Evolutionary conservation across 305 asterid species (phyloP), one percentile per base, ranked within the genome.

Genomic region (Fraxinus angustifolia): DNA sequence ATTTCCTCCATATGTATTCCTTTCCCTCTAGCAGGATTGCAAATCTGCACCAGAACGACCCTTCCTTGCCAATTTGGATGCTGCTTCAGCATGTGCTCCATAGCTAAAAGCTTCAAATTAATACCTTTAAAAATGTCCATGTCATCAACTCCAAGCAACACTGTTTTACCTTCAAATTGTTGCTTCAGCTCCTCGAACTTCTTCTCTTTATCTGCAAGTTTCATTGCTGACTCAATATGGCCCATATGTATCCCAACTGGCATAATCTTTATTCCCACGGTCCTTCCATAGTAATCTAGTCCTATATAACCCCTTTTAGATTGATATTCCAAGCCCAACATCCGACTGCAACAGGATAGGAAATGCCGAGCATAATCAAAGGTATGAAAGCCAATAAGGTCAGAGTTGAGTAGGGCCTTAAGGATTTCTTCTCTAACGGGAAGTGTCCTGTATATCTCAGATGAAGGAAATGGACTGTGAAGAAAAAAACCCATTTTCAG

Each of bases 241-340:
- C 97, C 97, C 97, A 92, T 92, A 83, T 94, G 97, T 87, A 94
- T 88, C 77, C 98, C 98, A 73, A 94, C 97, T 1, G 98, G 98
- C 97, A 93, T 93, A 68, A 94, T 94, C 86, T 94, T 94, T 84
- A 94, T 94, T 38, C 97, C 97, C 2, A 94, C 96, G 8, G 98
- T 94, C 86, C 98, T 90, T 34, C 98, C 98, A 82, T 82, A 94
- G 86, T 94, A 94, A 31, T 94, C 98, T 89, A 94, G 81, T 30
- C 97, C 98, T 78, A 94, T 92, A 86, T 94, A 94, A 34, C 98
- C 98, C 90, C 98, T 90, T 86, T 93, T 94, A 2, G 97, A 94
- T 82, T 87, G 93, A 86, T 94, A 94, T 79, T 93, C 98, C 89
- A 94, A 89, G 76, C 98, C 98, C 89, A 94, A 78, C 98, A 94